Base-by-base conservation (phyloP, 306 rosid genomes). In the Gillenia trifoliata region DNA sequence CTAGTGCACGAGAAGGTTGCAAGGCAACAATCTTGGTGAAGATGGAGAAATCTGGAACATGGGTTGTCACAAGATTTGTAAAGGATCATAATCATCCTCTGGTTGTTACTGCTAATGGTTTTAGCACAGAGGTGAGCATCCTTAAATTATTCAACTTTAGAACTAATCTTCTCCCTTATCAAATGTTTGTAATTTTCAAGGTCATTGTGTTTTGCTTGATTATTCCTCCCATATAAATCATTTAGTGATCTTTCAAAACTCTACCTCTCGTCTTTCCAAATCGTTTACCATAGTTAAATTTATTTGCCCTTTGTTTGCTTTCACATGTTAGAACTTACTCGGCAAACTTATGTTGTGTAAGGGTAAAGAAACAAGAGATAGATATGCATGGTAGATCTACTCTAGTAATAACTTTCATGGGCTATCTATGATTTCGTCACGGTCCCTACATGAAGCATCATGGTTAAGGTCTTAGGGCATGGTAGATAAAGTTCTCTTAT, bases 1-100 rank as follows among this genome's bases (percentile, higher is more conserved):
- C 92, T 38, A 93, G 97, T 80, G 93, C 96, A 60, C 96, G 98
- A 56, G 97, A 93, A 84, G 98, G 98, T 71, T 93, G 97, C 87
- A 89, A 88, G 64, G 98, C 96, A 28, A 93, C 98, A 66, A 89
- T 93, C 73, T 83, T 91, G 86, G 91, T 93, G 60, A 93, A 91
- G 89, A 78, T 91, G 85, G 98, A 93, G 77, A 93, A 88, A 75
- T 85, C 90, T 57, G 97, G 97, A 70, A 93, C 91, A 80, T 93
- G 98, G 97, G 84, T 93, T 57, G 97, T 93, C 38, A 81, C 97
- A 23, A 88, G 97, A 85, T 91, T 91, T 84, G 83, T 84, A 68
- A 89, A 84, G 84, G 96, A 93, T 70, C 98, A 93, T 80, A 93
- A 91, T 82, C 97, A 93, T 87, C 93, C 93, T 64, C 84, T 91